A percentile compares a stretch with the other conserved stretches of the same genome.
Evolutionary conservation across 164 flowering plant genomes (phyloP).

Genomic region (Magnolia kwangsiensis): DNA sequence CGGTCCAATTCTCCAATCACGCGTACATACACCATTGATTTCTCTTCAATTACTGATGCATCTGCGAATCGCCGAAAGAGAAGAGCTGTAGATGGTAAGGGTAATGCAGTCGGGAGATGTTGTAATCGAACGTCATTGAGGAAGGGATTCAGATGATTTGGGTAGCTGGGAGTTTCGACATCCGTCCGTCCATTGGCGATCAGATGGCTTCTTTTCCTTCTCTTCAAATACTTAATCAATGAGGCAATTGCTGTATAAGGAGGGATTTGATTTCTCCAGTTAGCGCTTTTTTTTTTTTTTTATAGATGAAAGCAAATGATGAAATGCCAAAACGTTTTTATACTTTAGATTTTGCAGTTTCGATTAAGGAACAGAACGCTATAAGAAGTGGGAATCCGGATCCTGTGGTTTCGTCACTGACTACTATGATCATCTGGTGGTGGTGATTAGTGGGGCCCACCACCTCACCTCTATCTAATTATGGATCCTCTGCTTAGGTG

Average conservation of each 20-base stretch:
- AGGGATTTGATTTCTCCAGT: background rate
- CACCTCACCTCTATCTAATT: background rate
- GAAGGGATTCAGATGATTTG: background rate
- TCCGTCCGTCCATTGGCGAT: background rate
- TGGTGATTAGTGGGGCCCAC: background rate
- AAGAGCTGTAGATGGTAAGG: background rate
- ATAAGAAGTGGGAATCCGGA: too few relatives aligned
- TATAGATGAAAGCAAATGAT: background rate
- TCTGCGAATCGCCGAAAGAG: conserved; percentile 5
- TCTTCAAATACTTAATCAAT: background rate
- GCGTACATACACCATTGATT: background rate
- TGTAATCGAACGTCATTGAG: background rate
- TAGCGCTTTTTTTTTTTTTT: background rate
- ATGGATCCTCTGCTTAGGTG: background rate
- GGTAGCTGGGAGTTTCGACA: background rate
- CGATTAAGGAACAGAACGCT: too few relatives aligned
- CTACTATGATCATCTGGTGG: background rate
- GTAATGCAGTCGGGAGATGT: background rate
- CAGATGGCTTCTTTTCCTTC: background rate
- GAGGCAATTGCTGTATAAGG: background rate
- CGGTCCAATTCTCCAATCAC: background rate
- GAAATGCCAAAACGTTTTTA: background rate
- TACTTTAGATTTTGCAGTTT: too few relatives aligned
- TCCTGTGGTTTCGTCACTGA: too few relatives aligned
- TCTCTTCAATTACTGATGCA: background rate